Evolutionary conservation across 192 early-diverging fungal genomes (phyloP), one percentile per base, ranked within the genome.

Genomic region (Phycomyces nitens): DNA sequence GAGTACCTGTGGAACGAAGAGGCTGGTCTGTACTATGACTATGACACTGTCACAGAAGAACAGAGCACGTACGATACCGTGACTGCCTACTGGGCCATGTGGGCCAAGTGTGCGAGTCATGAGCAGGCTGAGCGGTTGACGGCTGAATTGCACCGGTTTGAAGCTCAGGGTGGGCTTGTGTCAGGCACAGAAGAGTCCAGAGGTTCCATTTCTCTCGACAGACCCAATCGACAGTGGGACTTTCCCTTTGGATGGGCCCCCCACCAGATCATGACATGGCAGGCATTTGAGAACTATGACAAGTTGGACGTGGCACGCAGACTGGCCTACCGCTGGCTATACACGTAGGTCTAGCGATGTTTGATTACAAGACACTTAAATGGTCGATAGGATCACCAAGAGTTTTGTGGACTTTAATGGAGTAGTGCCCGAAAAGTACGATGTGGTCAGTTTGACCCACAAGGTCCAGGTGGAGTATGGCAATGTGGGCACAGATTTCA

Each of bases 201-300:
- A 16, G 96, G 96, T 14, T 23, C 61, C 9, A 88, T 95, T 53
- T 78, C 86, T 4, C 76, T 95, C 23, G 83, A 89, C 39, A 77
- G 96, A n/a, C 95, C 95, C 34, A 92, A 93, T 71, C 84, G 95
- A 23, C 96, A 99, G 66, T 97, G 95, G 95, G 95, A 96, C 69
- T 93, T 82, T 51, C 89, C 87, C 2, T 90, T 87, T 53, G 91
- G 96, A n/a, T 97, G 96, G 96, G 94, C 95, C 23, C 96, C 96
- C 50, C 96, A 99, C 76, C 96, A 99, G 76, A 99, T 99, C 22
- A 82, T 99, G 63, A 88, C 93, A 5, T 99, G 96, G 96, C 81
- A 85, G 63, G 94, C 90, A 5, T 79, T 97, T 51, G 82, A 82
- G 57, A 82, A 85, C 61, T 99, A 99, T 70, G 89, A 88, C 7